phyloP scores from a whole-genome alignment of 2,329 filamentous ascomycete species.

The Cadophora sp. region DNA sequence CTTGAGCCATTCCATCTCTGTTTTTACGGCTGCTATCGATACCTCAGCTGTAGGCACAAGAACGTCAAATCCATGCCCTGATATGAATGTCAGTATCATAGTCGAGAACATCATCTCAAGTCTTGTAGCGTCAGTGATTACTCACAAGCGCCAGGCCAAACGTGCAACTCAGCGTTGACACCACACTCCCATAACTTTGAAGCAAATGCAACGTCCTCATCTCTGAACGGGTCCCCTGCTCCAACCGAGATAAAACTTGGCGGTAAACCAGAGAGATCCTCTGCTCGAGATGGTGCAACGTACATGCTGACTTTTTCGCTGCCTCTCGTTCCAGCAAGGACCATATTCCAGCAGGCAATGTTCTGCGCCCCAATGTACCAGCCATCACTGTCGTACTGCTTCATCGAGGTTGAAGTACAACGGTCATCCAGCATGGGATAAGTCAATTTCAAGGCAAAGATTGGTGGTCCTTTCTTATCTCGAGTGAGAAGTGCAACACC shows the following conservation, averaged over 20 bases:
- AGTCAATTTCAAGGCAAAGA: slow-evolving; percentile 48
- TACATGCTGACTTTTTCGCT: slow-evolving; percentile 43
- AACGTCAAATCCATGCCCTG: not conserved
- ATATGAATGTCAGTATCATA: not conserved
- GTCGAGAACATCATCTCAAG: no score
- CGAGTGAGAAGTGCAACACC: slow-evolving; percentile 56
- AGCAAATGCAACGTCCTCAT: slow-evolving; percentile 46
- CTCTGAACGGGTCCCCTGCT: slow-evolving; percentile 45
- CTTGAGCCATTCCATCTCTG: slow-evolving; percentile 1
- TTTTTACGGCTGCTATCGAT: not conserved
- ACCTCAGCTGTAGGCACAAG: not conserved
- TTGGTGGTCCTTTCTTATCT: slow-evolving; percentile 45
- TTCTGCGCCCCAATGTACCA: slow-evolving; percentile 44
- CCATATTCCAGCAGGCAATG: slow-evolving; percentile 43
- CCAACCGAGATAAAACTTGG: slow-evolving; percentile 47
- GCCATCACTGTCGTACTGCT: slow-evolving; percentile 43
- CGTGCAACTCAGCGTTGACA: slow-evolving; percentile 45
- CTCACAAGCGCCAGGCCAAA: slow-evolving; percentile 35
- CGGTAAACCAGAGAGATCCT: slow-evolving; percentile 43
- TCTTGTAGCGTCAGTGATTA: not conserved
- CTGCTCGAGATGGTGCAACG: slow-evolving; percentile 43
- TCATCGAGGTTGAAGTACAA: slow-evolving; percentile 39
- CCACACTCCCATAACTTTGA: slow-evolving; percentile 44
- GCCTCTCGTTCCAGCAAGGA: slow-evolving; percentile 42
- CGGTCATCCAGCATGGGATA: slow-evolving; percentile 52